Percentiles rank a stretch among this genome's conserved stretches.
phyloP scores from a whole-genome alignment of 805 yeast species.

The Saccharomycopsis sp. region DNA sequence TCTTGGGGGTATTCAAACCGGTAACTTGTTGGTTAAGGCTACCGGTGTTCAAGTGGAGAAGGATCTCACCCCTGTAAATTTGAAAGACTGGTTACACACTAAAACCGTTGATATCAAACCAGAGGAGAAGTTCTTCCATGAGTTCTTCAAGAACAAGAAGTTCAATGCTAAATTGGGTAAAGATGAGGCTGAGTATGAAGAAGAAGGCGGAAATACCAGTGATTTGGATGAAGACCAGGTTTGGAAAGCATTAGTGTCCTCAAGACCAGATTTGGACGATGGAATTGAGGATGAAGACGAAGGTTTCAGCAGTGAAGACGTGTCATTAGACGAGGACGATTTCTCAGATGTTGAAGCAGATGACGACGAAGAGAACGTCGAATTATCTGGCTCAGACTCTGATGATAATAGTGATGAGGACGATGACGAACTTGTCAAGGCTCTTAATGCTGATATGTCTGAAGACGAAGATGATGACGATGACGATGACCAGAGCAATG shows the following conservation, averaged over 20 bases:
- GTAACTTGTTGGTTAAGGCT: conserved; percentile 61
- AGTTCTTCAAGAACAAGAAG: conserved; percentile 67
- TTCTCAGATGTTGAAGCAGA: conserved; percentile 27
- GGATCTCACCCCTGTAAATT: conserved; percentile 65
- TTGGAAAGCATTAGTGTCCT: conserved; percentile 72
- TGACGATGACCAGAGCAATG: conserved; percentile 18
- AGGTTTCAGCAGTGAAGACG: conserved; percentile 48
- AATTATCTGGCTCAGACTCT: conserved; percentile 23
- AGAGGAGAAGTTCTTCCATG: conserved; percentile 82
- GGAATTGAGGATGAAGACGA: conserved; percentile 39
- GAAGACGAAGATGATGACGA: conserved; percentile 32
- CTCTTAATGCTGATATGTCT: conserved; percentile 33
- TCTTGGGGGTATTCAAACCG: conserved; percentile 76
- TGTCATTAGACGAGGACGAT: conserved; percentile 34
- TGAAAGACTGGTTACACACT: conserved; percentile 74
- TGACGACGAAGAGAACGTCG: conserved; percentile 25
- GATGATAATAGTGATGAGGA: conserved; percentile 34
- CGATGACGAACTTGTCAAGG: conserved; percentile 30
- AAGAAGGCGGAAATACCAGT: conserved; percentile 36
- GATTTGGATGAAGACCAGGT: conserved; percentile 64
- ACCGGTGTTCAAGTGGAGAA: conserved; percentile 31
- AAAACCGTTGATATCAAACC: conserved; percentile 65
- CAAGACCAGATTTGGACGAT: conserved; percentile 58
- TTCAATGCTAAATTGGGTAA: conserved; percentile 29
- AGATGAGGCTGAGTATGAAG: conserved; percentile 31